A percentile compares a stretch with the other conserved stretches of the same genome.
These are phyloP conservation scores for Acanthamoeba castellanii DNA, from an alignment of 208 protist species.

Conservation along the genomic window DNA sequence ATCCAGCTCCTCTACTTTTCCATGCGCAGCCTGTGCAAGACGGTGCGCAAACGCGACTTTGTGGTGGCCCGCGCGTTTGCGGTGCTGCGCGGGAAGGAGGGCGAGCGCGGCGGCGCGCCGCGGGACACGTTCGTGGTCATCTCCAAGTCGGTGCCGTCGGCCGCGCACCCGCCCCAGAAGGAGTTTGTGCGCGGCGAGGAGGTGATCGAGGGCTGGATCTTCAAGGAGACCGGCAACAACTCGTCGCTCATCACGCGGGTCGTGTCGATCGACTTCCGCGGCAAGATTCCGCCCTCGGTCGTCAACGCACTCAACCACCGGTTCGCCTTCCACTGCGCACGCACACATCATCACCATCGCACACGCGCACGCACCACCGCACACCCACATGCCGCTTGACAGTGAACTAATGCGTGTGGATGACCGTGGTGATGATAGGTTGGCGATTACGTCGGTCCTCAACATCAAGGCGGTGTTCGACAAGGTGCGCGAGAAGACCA, in stretches of 20 bases:
- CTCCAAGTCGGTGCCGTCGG: not conserved
- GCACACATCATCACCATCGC: no score
- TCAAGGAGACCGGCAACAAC: conserved; percentile 46
- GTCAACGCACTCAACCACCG: conserved; percentile 45
- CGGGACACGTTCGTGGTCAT: conserved; percentile 32
- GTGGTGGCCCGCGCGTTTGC: conserved; percentile 19
- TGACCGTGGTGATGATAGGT: not conserved
- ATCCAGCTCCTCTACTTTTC: conserved; percentile 53
- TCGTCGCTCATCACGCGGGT: conserved; percentile 21
- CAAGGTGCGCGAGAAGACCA: not conserved
- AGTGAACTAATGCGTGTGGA: no score
- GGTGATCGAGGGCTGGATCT: conserved; percentile 48
- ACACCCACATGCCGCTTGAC: not conserved
- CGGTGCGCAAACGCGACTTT: conserved; percentile 59
- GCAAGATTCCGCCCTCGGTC: conserved; percentile 56
- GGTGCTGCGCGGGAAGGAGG: not conserved
- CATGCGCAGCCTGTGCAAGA: conserved; percentile 55
- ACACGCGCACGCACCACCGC: not conserved
- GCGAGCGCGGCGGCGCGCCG: not conserved
- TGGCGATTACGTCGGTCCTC: conserved; percentile 36
- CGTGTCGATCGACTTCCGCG: conserved; percentile 15
- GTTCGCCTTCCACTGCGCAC: not conserved
- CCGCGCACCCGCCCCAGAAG: conserved; percentile 4
- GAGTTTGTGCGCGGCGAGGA: conserved; percentile 49
- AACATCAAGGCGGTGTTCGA: conserved; percentile 28